Percentiles rank a stretch among this genome's conserved stretches.
Conservation (phyloP, 2,329 filamentous ascomycete species). For the Periconia digitata region DNA sequence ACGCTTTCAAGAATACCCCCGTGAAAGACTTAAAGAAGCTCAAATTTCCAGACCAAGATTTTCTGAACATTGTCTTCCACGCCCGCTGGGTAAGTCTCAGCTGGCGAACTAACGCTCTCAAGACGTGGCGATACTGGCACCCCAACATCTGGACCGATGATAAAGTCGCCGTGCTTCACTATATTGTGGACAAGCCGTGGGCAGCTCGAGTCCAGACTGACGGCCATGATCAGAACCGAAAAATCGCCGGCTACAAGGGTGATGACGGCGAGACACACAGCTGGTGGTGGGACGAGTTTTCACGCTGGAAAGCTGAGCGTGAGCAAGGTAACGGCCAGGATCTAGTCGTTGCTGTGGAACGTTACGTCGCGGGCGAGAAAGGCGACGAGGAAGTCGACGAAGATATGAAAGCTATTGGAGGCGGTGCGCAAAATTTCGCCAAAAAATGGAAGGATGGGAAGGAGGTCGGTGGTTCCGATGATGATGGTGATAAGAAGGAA, state of each 20-base stretch:
- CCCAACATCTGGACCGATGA: conserved; percentile 53
- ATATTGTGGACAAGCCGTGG: conserved; percentile 61
- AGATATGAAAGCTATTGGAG: conserved; percentile 35
- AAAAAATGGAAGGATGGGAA: conserved; percentile 23
- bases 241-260: conserved; percentile 50
- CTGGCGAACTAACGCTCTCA: conserved; percentile 57
- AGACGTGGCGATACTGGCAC: conserved; percentile 59
- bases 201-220: conserved; percentile 42
- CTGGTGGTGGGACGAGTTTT: conserved; percentile 57
- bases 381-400: conserved; percentile 19
- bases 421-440: conserved; percentile 34
- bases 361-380: conserved; percentile 25
- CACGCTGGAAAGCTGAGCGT: conserved; percentile 42
- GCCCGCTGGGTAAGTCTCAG: conserved; percentile 48
- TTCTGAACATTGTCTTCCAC: conserved; percentile 53
- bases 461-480: neutral
- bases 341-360: conserved; percentile 18
- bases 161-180: conserved; percentile 53
- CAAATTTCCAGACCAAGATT: conserved; percentile 58
- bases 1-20: conserved; percentile 44
- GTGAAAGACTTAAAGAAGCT: conserved; percentile 42
- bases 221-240: neutral
- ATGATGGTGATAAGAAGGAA: conserved; percentile 4
- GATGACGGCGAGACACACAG: conserved; percentile 54
- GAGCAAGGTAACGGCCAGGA: conserved; percentile 18